Percentiles rank a stretch among this genome's conserved stretches.
phyloP scores from a whole-genome alignment of 2,329 filamentous ascomycete genomes.

The Chalaropsis thielavioides region DNA sequence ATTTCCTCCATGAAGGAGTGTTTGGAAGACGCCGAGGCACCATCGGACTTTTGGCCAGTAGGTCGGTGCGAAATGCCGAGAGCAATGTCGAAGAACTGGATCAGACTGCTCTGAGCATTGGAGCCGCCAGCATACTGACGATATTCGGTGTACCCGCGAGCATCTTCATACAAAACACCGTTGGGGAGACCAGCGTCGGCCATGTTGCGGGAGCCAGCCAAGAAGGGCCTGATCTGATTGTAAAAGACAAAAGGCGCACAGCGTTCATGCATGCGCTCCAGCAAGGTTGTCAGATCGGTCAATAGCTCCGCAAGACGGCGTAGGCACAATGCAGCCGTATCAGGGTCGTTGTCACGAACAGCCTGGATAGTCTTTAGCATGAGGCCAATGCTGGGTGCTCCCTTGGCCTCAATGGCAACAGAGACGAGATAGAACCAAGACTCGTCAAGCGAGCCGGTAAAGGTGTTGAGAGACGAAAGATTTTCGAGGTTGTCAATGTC shows the following conservation, averaged over 20 bases:
- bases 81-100: conserved; percentile 92
- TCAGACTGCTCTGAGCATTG: conserved; percentile 91
- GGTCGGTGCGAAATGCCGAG: conserved; percentile 82
- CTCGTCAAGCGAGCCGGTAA: conserved; percentile 88
- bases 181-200: conserved; percentile 76
- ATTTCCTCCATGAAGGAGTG: conserved; percentile 96
- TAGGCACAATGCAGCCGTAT: conserved; percentile 63
- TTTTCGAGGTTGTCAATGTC: conserved; percentile 74
- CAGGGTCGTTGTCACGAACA: conserved; percentile 53
- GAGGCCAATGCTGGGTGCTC: conserved; percentile 69
- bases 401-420: conserved; percentile 86
- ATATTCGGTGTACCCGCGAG: conserved; percentile 51
- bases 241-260: conserved; percentile 95
- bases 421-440: conserved; percentile 98
- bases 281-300: conserved; percentile 64
- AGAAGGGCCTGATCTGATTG: conserved; percentile 84
- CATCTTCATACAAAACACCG: conserved; percentile 78
- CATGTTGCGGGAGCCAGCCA: conserved; percentile 97
- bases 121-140: conserved; percentile 85
- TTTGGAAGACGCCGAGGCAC: conserved; percentile 32
- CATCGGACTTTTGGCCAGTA: conserved; percentile 49
- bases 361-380: conserved; percentile 82
- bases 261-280: conserved; percentile 85
- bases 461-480: conserved; percentile 72
- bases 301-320: conserved; percentile 71